Evolutionary conservation across 2,329 filamentous ascomycete genomes (phyloP), one percentile per base, ranked within the genome.

Genomic region (Cladosporium sp.): DNA sequence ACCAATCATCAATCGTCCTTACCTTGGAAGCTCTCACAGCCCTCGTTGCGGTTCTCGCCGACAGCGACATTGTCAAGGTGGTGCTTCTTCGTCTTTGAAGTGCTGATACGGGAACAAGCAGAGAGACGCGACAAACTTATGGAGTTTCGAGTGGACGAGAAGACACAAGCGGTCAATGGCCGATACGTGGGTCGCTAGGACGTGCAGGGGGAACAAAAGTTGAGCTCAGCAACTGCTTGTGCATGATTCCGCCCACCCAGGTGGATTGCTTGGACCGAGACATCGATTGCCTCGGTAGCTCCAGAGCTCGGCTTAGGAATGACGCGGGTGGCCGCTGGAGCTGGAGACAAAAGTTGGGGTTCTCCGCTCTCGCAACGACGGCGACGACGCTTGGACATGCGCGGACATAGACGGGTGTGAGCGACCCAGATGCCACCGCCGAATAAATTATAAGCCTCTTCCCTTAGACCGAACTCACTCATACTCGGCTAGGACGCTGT

Each of bases 21-120:
- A 87, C 85, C 74, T 81, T 82, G 54, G 85, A 69, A 61, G 79
- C 80, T 70, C 81, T 77, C 61, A 87, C 70, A 63, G 82, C 84
- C 71, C 80, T 77, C 41, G 81, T 75, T 52, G 83, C 81, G 60
- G 77, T 75, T 69, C 81, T 78, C 54, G 84, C 70, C 62, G 80
- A 83, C 69, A 86, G 74, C 51, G 84, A 80, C 85, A 88, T 87
- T 46, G 28, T 56, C 8, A 32, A 43, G 33, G 13, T 34, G 16
- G 37, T 42, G 37, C 16, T 46, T 28, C 16, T 46, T 28, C 5
- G 7, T 28, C 22, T 28, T 3, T 28, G 4, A 5, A 5, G 22
- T 7, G 22, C 7, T 5, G 22, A 28, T 28, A 28, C 22, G 22
- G 22, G 22, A 28, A 28, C 22, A 28, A 28, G 22, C 22, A 28